Conservation (phyloP, 2,329 filamentous ascomycete species). For the Stagonosporopsis rhizophila region DNA sequence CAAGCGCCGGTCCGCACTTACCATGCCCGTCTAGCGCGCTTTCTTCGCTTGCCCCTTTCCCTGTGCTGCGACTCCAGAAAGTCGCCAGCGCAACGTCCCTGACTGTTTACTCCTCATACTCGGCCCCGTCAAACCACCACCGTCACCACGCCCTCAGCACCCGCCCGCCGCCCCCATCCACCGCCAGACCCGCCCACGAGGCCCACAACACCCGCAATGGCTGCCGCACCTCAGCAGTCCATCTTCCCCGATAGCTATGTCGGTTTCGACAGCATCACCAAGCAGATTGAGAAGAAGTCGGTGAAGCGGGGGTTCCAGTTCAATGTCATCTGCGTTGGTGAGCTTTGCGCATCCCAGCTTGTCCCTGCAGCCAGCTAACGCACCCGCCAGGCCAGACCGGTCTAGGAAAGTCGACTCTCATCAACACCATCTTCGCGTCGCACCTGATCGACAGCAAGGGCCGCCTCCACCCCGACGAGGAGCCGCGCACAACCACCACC, state of each 20-base stretch:
- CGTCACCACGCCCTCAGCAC: conserved; percentile 21
- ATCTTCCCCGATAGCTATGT: conserved; percentile 96
- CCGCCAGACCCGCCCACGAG: conserved; percentile 28
- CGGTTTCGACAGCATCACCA: conserved; percentile 99
- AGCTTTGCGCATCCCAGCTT: conserved; percentile 52
- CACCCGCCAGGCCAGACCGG: conserved; percentile 83
- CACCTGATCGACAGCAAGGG: conserved; percentile 99
- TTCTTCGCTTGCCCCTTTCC: conserved; percentile 53
- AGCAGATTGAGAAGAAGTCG: conserved; percentile 99
- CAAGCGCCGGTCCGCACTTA: conserved; percentile 36
- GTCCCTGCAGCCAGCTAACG: conserved; percentile 12
- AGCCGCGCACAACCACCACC: conserved; percentile 93
- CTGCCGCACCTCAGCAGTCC: conserved; percentile 66
- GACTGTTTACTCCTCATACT: conserved; percentile 39
- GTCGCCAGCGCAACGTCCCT: conserved; percentile 45
- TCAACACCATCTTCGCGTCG: conserved; percentile 99
- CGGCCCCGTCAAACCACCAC: conserved; percentile 22
- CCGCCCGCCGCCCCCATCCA: conserved; percentile 20
- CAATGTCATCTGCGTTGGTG: conserved; percentile 99
- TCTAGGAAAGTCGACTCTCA: conserved; percentile 96
- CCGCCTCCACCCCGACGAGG: conserved; percentile 88
- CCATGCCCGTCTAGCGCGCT: conserved; percentile 38
- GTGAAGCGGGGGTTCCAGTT: conserved; percentile 99
- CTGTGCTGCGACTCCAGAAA: conserved; percentile 48
- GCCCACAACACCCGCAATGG: conserved; percentile 58